Evolutionary conservation across 2,329 filamentous ascomycete genomes (phyloP).

Genomic region (Ascomycota sp.): DNA sequence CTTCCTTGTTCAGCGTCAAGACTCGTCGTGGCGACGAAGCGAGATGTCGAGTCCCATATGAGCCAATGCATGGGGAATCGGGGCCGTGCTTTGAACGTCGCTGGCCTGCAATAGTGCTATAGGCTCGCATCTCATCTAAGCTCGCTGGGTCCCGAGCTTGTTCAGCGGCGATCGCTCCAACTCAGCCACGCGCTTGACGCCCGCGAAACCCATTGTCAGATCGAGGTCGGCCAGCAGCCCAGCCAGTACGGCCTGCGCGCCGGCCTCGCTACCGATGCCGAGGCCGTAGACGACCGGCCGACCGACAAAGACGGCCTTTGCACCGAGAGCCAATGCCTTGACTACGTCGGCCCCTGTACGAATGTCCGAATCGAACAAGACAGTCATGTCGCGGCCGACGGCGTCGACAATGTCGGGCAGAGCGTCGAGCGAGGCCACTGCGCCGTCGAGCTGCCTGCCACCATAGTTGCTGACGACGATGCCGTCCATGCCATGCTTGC

Average conservation of each 20-base stretch:
- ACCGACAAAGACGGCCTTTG: conserved; percentile 21
- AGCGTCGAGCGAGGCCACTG: conserved; percentile 32
- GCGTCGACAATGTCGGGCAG: conserved; percentile 24
- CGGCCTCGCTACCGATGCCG: conserved; percentile 15
- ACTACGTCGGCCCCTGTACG: conserved; percentile 18
- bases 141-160: no score
- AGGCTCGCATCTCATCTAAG: no score
- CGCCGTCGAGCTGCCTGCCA: conserved; percentile 19
- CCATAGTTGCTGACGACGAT: conserved; percentile 23
- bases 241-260: conserved; percentile 34
- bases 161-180: conserved; percentile 10
- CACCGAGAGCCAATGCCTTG: conserved; percentile 20
- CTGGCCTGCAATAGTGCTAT: no score
- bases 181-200: conserved; percentile 22
- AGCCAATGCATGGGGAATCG: no score
- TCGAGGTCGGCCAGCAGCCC: conserved; percentile 22
- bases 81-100: no score
- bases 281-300: conserved; percentile 17
- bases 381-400: conserved; percentile 33
- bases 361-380: conserved; percentile 28
- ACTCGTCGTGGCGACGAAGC: no score
- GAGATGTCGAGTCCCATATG: no score
- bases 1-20: no score
- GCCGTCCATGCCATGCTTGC: conserved; percentile 16
- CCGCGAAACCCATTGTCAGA: conserved; percentile 32